Evolutionary conservation across 495 filamentous ascomycete genomes (phyloP).

Genomic region (Hypoxylon fragiforme): DNA sequence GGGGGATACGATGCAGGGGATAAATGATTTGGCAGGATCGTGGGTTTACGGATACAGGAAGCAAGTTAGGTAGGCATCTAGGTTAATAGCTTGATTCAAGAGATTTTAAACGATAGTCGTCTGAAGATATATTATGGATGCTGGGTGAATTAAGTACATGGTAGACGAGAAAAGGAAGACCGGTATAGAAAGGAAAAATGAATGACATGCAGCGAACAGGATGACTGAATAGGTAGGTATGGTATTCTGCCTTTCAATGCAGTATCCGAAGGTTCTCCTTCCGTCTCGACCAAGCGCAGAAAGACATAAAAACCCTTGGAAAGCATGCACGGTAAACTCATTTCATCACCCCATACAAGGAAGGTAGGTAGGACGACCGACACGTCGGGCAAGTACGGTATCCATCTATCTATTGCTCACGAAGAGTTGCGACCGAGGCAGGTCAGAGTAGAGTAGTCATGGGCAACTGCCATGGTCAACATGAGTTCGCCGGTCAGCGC

Average conservation of each 20-base stretch:
- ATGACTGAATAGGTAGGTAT: too few species aligned
- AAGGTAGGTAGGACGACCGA: conserved; percentile 6
- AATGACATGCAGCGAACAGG: not conserved
- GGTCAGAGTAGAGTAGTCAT: too few species aligned
- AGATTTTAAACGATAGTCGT: too few species aligned
- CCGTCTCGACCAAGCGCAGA: too few species aligned
- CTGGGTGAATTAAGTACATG: too few species aligned
- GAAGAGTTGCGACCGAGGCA: not conserved
- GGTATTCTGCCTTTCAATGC: not conserved
- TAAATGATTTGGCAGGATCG: not conserved
- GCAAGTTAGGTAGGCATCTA: too few species aligned
- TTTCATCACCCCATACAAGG: not conserved
- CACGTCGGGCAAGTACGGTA: not conserved
- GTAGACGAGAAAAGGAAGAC: too few species aligned
- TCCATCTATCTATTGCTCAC: not conserved
- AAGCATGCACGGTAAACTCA: conserved; percentile 2
- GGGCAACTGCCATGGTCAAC: not conserved
- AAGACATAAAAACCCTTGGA: conserved; percentile 7
- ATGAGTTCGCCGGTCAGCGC: not conserved
- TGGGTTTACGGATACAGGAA: too few species aligned
- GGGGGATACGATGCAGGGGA: not conserved
- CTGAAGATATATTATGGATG: too few species aligned
- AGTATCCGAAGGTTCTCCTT: not conserved
- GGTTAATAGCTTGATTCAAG: too few species aligned
- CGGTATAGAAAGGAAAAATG: not conserved